Base-by-base conservation (phyloP, 768 basidiomycete species). In the Podaxis sp. region DNA sequence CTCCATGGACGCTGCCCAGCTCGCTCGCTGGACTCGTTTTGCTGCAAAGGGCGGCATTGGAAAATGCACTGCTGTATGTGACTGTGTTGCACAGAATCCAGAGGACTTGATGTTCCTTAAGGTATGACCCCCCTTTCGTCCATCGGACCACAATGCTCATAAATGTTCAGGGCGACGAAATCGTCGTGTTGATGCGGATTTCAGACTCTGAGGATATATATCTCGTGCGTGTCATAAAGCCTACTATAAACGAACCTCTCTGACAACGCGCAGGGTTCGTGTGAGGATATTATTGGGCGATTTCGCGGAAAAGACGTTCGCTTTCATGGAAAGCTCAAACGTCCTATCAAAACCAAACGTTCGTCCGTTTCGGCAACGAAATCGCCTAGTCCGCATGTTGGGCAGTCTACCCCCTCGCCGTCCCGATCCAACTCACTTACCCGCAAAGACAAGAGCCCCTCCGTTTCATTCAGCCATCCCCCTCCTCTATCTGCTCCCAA, bases 51-150 rank as follows among this genome's bases (percentile, higher is more conserved):
- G 93, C 0, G 93, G 93, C 13, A 92, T 95, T 58, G 93, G 93
- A 4, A 88, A 80, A 67, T 93, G 92, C 66, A 86, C 84, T 1
- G 93, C 93, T 3, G 61, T 81, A 26, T 79, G 82, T 58, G 92
- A 95, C 72, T 92, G 90, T 68, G 83, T 91, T 19, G 91, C 91
- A 1, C 85, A 92, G 71, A 80, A 81, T 42, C 72, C 82, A 11
- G 87, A 87, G 24, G 93, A 95, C 73, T 80, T 95, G 51, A 95
- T 95, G 93, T 94, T 95, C 72, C 74, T 95, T 54, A 87, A 90
- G 83, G 92, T 87, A 60, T 53, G 83, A 77, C 30, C 24, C n/a
- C 30, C 59, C 6, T 36, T 52, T 56, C 28, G 12, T 55, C 58
- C 30, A 42, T 52, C 5, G 3, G 6, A 26, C 5, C 39, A 17